Conservation (phyloP, 768 basidiomycete species). For the Russula sp. region DNA sequence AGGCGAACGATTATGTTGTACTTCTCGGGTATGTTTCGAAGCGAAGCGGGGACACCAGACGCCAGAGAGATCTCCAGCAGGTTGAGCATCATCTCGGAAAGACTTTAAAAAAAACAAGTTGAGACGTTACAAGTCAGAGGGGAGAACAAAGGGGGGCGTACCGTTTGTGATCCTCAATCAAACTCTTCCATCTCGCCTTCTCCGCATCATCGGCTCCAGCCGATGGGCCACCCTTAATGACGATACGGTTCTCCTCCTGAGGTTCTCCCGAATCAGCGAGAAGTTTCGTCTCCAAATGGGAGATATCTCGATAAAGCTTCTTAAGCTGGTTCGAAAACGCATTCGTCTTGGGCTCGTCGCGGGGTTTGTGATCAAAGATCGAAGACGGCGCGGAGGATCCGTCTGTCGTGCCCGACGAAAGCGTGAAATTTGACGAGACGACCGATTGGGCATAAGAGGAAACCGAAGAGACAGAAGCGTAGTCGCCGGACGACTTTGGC, state of each 20-base stretch:
- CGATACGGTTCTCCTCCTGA: conserved; percentile 43
- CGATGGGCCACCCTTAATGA: conserved; percentile 33
- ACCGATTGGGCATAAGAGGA: conserved; percentile 72
- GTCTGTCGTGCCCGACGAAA: conserved; percentile 72
- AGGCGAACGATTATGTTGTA: conserved; percentile 94
- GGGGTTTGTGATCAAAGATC: conserved; percentile 55
- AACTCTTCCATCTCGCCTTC: conserved; percentile 71
- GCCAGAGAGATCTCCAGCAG: conserved; percentile 83
- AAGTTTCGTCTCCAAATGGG: conserved; percentile 72
- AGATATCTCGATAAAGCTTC: conserved; percentile 78
- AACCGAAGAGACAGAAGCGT: conserved; percentile 69
- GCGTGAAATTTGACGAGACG: conserved; percentile 65
- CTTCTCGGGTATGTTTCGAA: conserved; percentile 86
- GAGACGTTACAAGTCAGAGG: conserved; percentile 12
- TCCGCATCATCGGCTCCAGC: conserved; percentile 58
- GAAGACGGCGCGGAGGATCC: conserved; percentile 71
- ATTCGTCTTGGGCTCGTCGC: conserved; percentile 53
- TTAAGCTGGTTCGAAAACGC: conserved; percentile 75
- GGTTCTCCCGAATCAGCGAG: conserved; percentile 60
- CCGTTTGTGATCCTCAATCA: conserved; percentile 82
- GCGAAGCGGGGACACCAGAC: conserved; percentile 81
- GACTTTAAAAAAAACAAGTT: conserved; percentile 50
- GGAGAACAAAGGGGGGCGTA: conserved; percentile 40
- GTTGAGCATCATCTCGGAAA: conserved; percentile 88
- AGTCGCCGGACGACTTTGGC: conserved; percentile 65